Base-by-base conservation (phyloP, 2,329 filamentous ascomycete genomes). In the Apiospora malaysiana region DNA sequence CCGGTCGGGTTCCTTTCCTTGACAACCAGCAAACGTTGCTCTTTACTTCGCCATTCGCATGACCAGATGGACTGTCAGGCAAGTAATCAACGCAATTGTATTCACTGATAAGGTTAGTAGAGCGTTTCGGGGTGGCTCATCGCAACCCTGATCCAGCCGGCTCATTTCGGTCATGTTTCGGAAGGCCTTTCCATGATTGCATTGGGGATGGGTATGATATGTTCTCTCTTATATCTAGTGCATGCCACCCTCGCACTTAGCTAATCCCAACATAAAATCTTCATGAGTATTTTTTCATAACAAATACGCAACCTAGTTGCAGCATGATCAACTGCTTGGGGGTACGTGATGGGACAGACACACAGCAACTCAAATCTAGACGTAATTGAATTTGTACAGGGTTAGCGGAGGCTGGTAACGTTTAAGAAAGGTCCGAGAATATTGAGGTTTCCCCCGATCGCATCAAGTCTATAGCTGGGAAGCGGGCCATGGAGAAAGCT, bases 341-440 rank as follows among this genome's bases (percentile, higher is more conserved):
- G 10, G 27, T 37, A n/a, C 8, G 32, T 32, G 32, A 63, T 40
- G 56, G 56, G 56, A 63, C 56, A 63, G 27, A 27, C 18, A 40
- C 27, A 63, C 56, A 63, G 32, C 56, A 63, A 40, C 56, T 63
- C 56, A 40, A 23, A 40, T 63, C 73, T 78, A 74, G 74, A 76
- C 74, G 75, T 74, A 71, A 73, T 71, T 74, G 71, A 71, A 77
- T 79, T 78, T 79, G 74, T 79, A 80, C 77, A 80, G 72, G 72
- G 72, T 73, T 73, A 75, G 73, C 72, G 71, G 75, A 72, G 74
- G 76, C 77, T 75, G 74, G 73, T 74, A 76, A 75, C 63, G 71
- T 79, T 75, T 78, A 79, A 76, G 74, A 74, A 75, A 68, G 43
- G 67, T 46, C 46, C 67, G 37, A 68, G 43, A 45, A 47, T 68